Percentiles rank a stretch among this genome's conserved stretches.
Evolutionary conservation across 768 basidiomycete genomes (phyloP).

Genomic region (Kwoniella sp.): DNA sequence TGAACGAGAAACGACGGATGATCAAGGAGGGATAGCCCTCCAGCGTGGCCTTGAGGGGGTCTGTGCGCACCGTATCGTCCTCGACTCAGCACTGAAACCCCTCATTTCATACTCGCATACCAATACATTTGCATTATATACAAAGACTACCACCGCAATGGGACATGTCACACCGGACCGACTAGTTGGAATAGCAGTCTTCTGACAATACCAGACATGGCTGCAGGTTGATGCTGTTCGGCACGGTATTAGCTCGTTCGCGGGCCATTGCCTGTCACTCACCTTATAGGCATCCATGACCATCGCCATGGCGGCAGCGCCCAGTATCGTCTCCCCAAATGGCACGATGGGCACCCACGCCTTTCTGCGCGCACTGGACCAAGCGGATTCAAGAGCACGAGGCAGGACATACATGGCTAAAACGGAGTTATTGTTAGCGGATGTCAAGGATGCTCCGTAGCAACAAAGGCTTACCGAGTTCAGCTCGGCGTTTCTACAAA

Average conservation of each 20-base stretch:
- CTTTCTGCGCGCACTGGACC: conserved; percentile 70
- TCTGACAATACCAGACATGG: conserved; percentile 42
- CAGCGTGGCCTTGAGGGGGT: too few relatives aligned
- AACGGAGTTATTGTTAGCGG: neutral
- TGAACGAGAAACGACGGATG: too few relatives aligned
- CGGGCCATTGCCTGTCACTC: neutral
- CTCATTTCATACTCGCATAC: too few relatives aligned
- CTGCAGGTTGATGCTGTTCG: conserved; percentile 40
- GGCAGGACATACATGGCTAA: conserved; percentile 58
- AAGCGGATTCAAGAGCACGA: conserved; percentile 83
- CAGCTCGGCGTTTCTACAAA: conserved; percentile 64
- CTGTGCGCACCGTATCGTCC: too few relatives aligned
- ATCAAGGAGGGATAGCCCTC: too few relatives aligned
- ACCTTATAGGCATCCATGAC: conserved; percentile 62
- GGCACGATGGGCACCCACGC: conserved; percentile 61
- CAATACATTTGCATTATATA: too few relatives aligned
- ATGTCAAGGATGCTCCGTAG: too few relatives aligned
- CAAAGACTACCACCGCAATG: too few relatives aligned
- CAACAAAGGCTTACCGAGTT: conserved; percentile 72
- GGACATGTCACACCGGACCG: conserved; percentile 29
- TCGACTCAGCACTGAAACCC: too few relatives aligned
- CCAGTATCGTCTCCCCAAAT: conserved; percentile 53
- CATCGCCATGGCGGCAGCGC: conserved; percentile 81
- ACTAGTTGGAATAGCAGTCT: conserved; percentile 45
- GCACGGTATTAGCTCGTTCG: neutral